Conservation (phyloP, 257 asterid genomes). For the Solanum chilense region DNA sequence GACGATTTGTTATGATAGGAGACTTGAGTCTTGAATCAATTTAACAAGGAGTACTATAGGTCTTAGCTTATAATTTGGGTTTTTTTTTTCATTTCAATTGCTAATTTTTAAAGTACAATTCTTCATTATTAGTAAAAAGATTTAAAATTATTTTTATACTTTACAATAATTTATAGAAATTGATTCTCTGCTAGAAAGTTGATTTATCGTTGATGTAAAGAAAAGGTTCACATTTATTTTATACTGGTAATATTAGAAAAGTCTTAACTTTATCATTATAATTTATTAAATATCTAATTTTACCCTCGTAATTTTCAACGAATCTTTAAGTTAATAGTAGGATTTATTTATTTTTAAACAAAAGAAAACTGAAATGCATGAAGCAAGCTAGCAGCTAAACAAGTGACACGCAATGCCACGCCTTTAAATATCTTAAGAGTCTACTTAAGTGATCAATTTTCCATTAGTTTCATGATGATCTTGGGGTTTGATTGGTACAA, state of each 20-base stretch:
- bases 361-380: neutral
- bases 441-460: neutral
- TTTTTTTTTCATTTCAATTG: too few species aligned
- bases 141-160: neutral
- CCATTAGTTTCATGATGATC: neutral
- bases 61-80: too few species aligned
- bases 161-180: neutral
- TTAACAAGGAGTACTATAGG: too few species aligned
- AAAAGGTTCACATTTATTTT: neutral
- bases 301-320: neutral
- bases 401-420: neutral
- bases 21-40: too few species aligned
- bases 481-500: neutral
- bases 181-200: neutral
- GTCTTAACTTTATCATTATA: neutral
- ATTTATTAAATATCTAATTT: neutral
- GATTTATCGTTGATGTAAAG: neutral
- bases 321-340: neutral
- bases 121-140: neutral
- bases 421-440: neutral
- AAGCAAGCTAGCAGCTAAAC: neutral
- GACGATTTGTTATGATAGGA: too few species aligned
- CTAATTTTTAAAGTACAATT: too few species aligned
- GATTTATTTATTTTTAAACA: neutral
- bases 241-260: neutral